Base-by-base conservation (phyloP, 768 basidiomycete species). In the Termitomyces heimii region DNA sequence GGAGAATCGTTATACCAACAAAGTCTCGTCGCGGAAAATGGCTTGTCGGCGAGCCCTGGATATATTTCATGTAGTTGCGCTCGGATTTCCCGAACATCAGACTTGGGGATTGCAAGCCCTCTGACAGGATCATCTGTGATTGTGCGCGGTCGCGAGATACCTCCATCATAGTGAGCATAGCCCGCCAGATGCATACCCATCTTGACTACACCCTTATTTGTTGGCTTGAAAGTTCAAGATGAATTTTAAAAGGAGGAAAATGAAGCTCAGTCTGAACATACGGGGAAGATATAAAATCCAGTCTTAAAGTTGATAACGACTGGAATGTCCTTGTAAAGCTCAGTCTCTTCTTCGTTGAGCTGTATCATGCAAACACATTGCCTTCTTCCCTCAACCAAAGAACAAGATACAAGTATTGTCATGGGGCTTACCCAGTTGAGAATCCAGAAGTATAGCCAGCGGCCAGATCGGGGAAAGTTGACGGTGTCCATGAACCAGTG, bases 1-100 rank as follows among this genome's bases (percentile, higher is more conserved):
- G 85, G 79, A 5, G 93, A 84, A 64, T 97, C 95, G 24, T 87
- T 87, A 68, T 98, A 98, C 95, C 95, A 98, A 73, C 95, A 98
- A 60, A 98, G 70, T 58, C 95, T 74, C 12, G 94, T 95, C 7
- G 75, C 75, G 31, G 71, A 67, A 66, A 94, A 89, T 0, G 88
- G 81, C 68, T 85, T 88, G 62, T 82, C 71, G 5, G 83, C 88
- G 45, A 98, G 77, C 50, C 83, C 83, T 26, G 95, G 96, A 71
- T 89, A 94, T 26, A 93, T 73, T 32, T 71, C 66, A 20, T 71
- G 67, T 12, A 96, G 69, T 10, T 75, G 70, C 2, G 67, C 68
- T 40, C 90, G 77, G 54, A 96, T 66, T 53, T 68, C 68, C 37
- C 71, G 66, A 3, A 88, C 68, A 48, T 76, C 77, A 8, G 71